A percentile compares a stretch with the other conserved stretches of the same genome.
phyloP scores from a whole-genome alignment of 1,284 basidiomycete species.

The Heterobasidion irregulare region DNA sequence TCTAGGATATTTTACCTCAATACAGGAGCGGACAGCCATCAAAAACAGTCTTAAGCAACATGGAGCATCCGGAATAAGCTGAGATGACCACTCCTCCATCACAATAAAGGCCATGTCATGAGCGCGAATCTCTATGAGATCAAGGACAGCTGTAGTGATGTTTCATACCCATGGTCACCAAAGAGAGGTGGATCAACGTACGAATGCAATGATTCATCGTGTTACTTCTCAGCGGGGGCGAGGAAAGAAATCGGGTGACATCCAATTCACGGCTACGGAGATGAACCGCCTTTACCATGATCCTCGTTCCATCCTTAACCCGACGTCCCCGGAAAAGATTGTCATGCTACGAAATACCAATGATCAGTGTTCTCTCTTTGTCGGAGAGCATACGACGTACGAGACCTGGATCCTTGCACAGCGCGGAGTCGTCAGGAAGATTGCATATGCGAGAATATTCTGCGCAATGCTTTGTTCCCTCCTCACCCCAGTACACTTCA shows the following conservation, averaged over 20 bases:
- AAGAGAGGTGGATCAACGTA: conserved; percentile 26
- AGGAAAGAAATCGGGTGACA: conserved; percentile 45
- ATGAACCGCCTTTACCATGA: conserved; percentile 64
- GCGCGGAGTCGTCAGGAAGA: conserved; percentile 39
- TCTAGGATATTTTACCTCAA: conserved; percentile 37
- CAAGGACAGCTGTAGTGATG: conserved; percentile 45
- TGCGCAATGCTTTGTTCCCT: conserved; percentile 19
- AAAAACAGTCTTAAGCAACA: conserved; percentile 46
- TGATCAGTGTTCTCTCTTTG: background rate
- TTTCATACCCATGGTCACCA: background rate
- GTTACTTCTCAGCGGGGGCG: conserved; percentile 40
- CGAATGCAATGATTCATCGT: conserved; percentile 71
- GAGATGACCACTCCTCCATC: conserved; percentile 72
- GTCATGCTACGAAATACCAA: conserved; percentile 39
- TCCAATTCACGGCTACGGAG: conserved; percentile 52
- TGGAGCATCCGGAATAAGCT: conserved; percentile 42
- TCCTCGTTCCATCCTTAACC: conserved; percentile 36
- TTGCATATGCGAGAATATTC: conserved; percentile 28
- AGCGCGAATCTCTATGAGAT: conserved; percentile 44
- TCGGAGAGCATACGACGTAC: conserved; percentile 28
- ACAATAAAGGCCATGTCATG: conserved; percentile 58
- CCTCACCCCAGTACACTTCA: conserved; percentile 24
- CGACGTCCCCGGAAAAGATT: conserved; percentile 61
- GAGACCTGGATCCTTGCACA: conserved; percentile 63
- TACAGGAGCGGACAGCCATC: conserved; percentile 50